A percentile compares a stretch with the other conserved stretches of the same genome.
These are phyloP conservation scores for Vigna radiata DNA, from an alignment of 306 rosid genomes.

Conservation along the genomic window DNA sequence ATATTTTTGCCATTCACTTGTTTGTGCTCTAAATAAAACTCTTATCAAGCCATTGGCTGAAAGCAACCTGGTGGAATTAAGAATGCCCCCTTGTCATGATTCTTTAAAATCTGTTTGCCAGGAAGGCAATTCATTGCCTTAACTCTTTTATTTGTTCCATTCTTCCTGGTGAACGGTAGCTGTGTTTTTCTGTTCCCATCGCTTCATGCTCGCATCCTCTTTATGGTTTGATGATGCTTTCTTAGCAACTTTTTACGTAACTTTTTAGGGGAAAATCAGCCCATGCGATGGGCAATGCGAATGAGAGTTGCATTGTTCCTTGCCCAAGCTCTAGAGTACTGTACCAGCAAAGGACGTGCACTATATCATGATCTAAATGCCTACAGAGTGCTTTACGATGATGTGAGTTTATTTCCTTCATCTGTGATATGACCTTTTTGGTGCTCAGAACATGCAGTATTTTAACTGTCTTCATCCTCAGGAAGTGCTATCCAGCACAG, in stretches of 20 bases:
- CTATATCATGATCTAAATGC: conserved; percentile 97
- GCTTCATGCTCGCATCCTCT: conserved; percentile 31
- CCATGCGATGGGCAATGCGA: conserved; percentile 97
- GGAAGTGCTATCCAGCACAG: conserved; percentile 5
- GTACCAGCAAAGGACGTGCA: conserved; percentile 90
- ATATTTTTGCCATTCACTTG: conserved; percentile 28
- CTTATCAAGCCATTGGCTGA: conserved; percentile 17
- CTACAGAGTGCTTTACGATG: conserved; percentile 90
- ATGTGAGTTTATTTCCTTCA: conserved; percentile 61
- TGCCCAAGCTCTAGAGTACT: conserved; percentile 95
- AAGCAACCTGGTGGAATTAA: neutral
- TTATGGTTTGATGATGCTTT: conserved; percentile 11
- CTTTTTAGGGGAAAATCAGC: conserved; percentile 87
- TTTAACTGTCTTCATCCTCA: conserved; percentile 5
- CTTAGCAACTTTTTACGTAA: conserved; percentile 41
- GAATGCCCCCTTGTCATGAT: conserved; percentile 2
- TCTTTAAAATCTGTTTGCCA: conserved; percentile 1
- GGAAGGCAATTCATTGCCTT: conserved; percentile 2
- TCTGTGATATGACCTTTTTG: conserved; percentile 28
- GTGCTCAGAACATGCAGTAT: conserved; percentile 26
- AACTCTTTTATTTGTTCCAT: conserved; percentile 15
- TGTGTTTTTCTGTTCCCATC: conserved; percentile 29
- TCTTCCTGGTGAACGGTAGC: conserved; percentile 22
- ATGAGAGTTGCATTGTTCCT: conserved; percentile 92
- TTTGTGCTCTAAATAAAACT: conserved; percentile 24